A percentile compares a stretch with the other conserved stretches of the same genome.
These are phyloP conservation scores for Plasmodium gonderi DNA, from an alignment of 169 alveolate genomes.

Conservation along the genomic window DNA sequence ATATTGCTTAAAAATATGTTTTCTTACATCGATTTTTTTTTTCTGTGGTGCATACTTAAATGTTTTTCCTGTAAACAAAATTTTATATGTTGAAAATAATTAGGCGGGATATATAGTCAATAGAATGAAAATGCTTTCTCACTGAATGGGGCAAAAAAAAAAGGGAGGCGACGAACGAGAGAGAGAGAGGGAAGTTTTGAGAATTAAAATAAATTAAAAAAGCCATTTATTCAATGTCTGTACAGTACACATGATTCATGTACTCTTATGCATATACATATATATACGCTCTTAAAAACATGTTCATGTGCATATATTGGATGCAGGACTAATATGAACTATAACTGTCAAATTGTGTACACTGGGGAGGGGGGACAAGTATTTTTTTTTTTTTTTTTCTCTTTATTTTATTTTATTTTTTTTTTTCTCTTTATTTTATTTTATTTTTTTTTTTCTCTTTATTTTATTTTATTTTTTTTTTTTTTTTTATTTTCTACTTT, in stretches of 20 bases:
- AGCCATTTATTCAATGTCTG: neutral
- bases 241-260: neutral
- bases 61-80: constrained; percentile 65
- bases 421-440: too few species aligned
- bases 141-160: neutral
- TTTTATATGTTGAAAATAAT: neutral
- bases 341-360: too few species aligned
- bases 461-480: too few species aligned
- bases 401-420: too few species aligned
- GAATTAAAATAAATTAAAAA: neutral
- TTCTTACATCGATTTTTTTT: constrained; percentile 60
- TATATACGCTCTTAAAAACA: too few species aligned
- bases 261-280: neutral
- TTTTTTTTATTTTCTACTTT: too few species aligned
- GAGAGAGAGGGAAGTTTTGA: neutral
- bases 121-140: neutral
- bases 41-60: constrained; percentile 47
- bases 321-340: too few species aligned
- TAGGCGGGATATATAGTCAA: neutral
- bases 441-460: too few species aligned
- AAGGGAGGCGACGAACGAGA: neutral
- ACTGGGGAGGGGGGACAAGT: too few species aligned
- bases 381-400: too few species aligned
- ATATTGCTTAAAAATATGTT: constrained; percentile 54
- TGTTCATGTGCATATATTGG: too few species aligned